Evolutionary conservation across 257 asterid species (phyloP), one percentile per base, ranked within the genome.

Genomic region (Leptodermis oblonga): DNA sequence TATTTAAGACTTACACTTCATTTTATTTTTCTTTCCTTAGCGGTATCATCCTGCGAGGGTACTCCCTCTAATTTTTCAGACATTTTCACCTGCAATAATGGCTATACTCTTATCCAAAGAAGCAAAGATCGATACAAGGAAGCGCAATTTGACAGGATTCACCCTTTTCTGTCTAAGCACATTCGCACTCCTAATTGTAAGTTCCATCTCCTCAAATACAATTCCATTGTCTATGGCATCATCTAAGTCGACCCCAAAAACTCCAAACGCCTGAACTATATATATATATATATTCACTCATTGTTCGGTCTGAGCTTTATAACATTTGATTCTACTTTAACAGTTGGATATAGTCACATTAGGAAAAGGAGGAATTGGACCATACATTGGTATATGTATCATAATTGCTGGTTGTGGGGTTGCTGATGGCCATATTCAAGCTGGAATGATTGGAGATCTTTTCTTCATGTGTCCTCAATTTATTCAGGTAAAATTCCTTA

Each of bases 381-480:
- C 77, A 76, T 92, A 75, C 48, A 28, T 84, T 1, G 96, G 89
- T 10, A 72, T 90, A 30, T 90, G 97, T 72, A 54, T 69, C 49
- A 51, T 90, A 65, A 97, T 92, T 72, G 97, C 83, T 59, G 76
- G 76, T 53, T 90, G 86, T 76, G 98, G 98, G 48, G 70, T 88
- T 59, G 93, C 98, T 7, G 95, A 86, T 84, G 97, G 93, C 48
- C 83, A 65, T 75, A 89, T 84, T 77, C 86, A 90, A 85, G 97
- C 97, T 49, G 98, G 97, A 61, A 74, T 92, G 78, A 92, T 88
- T 30, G 97, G 98, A 51, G 98, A 92, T 71, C 69, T 92, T 23
- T 76, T 92, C 17, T 78, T 86, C 84, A 92, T 90, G 97, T 86
- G 86, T 73, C 97, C 97, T 7, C 79, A 86, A 49, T 92, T 92